Evolutionary conservation across 306 rosid species (phyloP), one percentile per base, ranked within the genome.

Genomic region (Cicer arietinum): DNA sequence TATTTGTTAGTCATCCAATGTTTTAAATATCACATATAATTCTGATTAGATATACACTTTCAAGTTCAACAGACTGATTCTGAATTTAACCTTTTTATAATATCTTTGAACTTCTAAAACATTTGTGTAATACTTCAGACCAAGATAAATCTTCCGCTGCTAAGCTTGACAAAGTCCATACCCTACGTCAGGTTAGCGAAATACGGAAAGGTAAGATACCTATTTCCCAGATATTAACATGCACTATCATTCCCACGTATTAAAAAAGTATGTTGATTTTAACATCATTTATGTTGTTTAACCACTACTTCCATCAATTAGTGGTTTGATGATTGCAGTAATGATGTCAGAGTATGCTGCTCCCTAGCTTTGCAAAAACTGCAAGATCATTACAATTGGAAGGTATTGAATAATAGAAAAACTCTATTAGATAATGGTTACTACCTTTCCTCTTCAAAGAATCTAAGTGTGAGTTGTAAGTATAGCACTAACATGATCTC

Each of bases 261-360:
- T 16, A 42, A 45, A 75, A 69, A 68, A 84, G 30, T 18, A 64
- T 42, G 25, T 41, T 73, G 53, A 3, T 40, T 80, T 69, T 79
- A 8, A 87, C 83, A 67, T 82, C 13, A 69, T 62, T 71, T 41
- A 43, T 78, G 66, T 81, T 68, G 39, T 37, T 67, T 39, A 81
- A 89, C 97, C 97, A 81, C 90, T 83, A 81, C 80, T 84, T 86
- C 77, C 84, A 37, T 71, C 87, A 39, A 89, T 87, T 86, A 94
- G 98, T 94, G 98, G 98, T 94, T 94, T 79, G 79, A 94, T 67
- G 98, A 94, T 85, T 85, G 96, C 84, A 91, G 92, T 40, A 86
- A 91, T 67, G 97, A 91, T 13, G 94, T 94, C 66, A 87, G 74
- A 87, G 45, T 13, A 54, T 90, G 96, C 76, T 91, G 98, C 82